phyloP scores from a whole-genome alignment of 2,329 filamentous ascomycete species.

The Ramichloridium luteum region DNA sequence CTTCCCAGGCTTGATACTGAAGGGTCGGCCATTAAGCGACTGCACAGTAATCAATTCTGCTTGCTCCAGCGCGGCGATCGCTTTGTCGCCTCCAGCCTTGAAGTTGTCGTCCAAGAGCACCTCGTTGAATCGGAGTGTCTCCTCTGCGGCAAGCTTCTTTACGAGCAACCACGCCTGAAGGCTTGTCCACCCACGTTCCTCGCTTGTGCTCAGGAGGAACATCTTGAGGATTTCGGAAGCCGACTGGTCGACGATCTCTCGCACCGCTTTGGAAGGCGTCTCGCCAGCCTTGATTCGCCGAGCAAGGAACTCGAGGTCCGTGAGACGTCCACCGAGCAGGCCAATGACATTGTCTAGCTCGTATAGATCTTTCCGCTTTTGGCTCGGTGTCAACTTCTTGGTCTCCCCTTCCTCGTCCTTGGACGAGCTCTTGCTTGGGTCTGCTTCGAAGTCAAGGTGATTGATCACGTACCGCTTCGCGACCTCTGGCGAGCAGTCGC shows the following conservation, averaged over 20 bases:
- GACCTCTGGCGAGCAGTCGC: slow-evolving; percentile 70
- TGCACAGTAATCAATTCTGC: slow-evolving; percentile 74
- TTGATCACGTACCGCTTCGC: slow-evolving; percentile 84
- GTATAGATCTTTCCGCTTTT: slow-evolving; percentile 43
- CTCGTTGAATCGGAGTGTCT: slow-evolving; percentile 70
- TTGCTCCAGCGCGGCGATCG: slow-evolving; percentile 68
- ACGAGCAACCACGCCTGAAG: slow-evolving; percentile 88
- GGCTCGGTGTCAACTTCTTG: slow-evolving; percentile 33
- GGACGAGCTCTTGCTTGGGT: slow-evolving; percentile 18
- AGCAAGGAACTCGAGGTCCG: slow-evolving; percentile 88
- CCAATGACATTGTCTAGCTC: slow-evolving; percentile 75
- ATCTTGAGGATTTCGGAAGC: slow-evolving; percentile 88
- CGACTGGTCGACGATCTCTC: slow-evolving; percentile 79
- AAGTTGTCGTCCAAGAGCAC: slow-evolving; percentile 68
- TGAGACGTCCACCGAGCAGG: slow-evolving; percentile 78
- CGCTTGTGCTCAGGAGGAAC: slow-evolving; percentile 57
- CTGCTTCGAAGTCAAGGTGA: slow-evolving; percentile 50
- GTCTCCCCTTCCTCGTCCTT: slow-evolving; percentile 28
- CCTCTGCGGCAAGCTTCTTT: slow-evolving; percentile 58
- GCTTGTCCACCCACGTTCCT: slow-evolving; percentile 56
- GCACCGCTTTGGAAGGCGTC: slow-evolving; percentile 64
- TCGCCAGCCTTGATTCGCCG: slow-evolving; percentile 80
- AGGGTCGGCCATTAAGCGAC: slow-evolving; percentile 62
- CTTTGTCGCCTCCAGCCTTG: slow-evolving; percentile 57
- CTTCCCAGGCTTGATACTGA: slow-evolving; percentile 64